These are phyloP conservation scores for Pseudonectria buxi DNA, from an alignment of 2,329 filamentous ascomycete genomes.

Conservation along the genomic window DNA sequence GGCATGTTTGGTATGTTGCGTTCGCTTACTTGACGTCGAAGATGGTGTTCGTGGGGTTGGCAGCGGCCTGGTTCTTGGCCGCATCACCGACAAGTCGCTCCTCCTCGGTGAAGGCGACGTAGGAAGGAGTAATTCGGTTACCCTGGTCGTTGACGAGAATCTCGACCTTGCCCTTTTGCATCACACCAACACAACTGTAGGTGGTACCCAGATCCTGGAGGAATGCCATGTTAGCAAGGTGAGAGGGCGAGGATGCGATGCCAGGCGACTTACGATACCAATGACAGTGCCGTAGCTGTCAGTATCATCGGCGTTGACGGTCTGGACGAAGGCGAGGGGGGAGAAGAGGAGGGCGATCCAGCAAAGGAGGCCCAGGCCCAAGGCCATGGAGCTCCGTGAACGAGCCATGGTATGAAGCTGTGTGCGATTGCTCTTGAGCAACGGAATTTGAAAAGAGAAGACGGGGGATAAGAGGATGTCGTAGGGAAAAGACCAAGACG, in stretches of 20 bases:
- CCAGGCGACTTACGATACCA: slow-evolving; percentile 62
- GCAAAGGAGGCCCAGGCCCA: slow-evolving; percentile 82
- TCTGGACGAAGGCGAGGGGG: slow-evolving; percentile 77
- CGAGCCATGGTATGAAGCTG: slow-evolving; percentile 39
- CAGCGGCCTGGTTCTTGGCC: slow-evolving; percentile 88
- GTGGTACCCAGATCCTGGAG: slow-evolving; percentile 76
- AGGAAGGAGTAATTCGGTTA: slow-evolving; percentile 92
- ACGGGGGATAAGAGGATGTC: slow-evolving; percentile 13
- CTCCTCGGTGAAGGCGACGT: slow-evolving; percentile 94
- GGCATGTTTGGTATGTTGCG: background rate
- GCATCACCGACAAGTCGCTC: slow-evolving; percentile 96
- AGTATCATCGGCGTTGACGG: slow-evolving; percentile 65
- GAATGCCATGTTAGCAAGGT: slow-evolving; percentile 10
- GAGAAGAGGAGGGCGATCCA: slow-evolving; percentile 88
- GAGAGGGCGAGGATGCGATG: background rate
- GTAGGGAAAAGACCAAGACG: slow-evolving; percentile 17
- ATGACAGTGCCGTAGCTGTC: slow-evolving; percentile 84
- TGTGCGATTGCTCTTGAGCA: slow-evolving; percentile 14
- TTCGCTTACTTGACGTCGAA: slow-evolving; percentile 78
- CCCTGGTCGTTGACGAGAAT: slow-evolving; percentile 96
- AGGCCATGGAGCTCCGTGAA: slow-evolving; percentile 62
- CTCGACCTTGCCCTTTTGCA: slow-evolving; percentile 91
- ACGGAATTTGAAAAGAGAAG: slow-evolving; percentile 14
- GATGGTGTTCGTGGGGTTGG: slow-evolving; percentile 70
- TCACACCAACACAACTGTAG: slow-evolving; percentile 85